Evolutionary conservation across 805 yeast genomes (phyloP).

Genomic region (Nakazawaea holstii): DNA sequence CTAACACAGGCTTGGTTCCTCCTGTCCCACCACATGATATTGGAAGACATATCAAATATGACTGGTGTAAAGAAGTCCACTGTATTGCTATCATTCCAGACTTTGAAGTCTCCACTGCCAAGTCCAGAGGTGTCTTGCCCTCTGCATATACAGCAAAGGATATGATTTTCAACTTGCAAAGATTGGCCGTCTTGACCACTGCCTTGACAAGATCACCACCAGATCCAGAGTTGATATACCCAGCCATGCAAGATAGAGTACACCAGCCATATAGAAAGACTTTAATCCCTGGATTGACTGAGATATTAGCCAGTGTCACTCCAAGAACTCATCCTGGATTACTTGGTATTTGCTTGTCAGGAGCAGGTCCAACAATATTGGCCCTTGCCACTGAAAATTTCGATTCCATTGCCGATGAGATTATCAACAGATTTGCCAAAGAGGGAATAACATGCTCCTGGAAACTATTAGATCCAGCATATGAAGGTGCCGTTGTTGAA

Average conservation of each 20-base stretch:
- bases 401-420: constrained; percentile 75
- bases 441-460: constrained; percentile 69
- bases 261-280: constrained; percentile 97
- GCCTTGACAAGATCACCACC: constrained; percentile 87
- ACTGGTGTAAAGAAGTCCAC: constrained; percentile 75
- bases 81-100: constrained; percentile 91
- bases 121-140: constrained; percentile 87
- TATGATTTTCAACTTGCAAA: constrained; percentile 86
- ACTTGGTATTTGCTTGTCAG: constrained; percentile 90
- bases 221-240: constrained; percentile 74
- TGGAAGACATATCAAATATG: constrained; percentile 84
- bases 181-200: constrained; percentile 87
- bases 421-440: constrained; percentile 60
- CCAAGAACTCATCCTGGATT: constrained; percentile 81
- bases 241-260: constrained; percentile 93
- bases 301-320: constrained; percentile 72
- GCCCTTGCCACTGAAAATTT: constrained; percentile 89
- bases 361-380: constrained; percentile 97
- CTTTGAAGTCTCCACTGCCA: constrained; percentile 92
- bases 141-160: constrained; percentile 71
- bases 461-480: constrained; percentile 81
- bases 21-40: constrained; percentile 81
- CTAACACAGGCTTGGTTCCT: constrained; percentile 63
- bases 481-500: constrained; percentile 73
- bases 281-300: constrained; percentile 85